Evolutionary conservation across 306 rosid genomes (phyloP).

Genomic region (Quercus rubra): DNA sequence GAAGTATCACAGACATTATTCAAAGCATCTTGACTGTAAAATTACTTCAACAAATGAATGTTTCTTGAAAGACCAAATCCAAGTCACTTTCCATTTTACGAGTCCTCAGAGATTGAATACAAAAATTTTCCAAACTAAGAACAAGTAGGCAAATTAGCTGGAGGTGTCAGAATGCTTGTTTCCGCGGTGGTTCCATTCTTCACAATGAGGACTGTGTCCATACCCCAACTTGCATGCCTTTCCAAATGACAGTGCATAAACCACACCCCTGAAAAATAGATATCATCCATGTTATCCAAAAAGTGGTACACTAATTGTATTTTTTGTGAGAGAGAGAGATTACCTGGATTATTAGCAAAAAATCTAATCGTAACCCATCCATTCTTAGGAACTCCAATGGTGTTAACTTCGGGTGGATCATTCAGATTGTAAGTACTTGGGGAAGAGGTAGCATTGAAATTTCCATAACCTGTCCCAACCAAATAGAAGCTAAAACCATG

Average conservation of each 20-base stretch:
- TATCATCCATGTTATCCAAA: background rate
- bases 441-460: constrained; percentile 1
- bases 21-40: too few relatives aligned
- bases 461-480: constrained; percentile 37
- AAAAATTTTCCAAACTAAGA: background rate
- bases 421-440: constrained; percentile 27
- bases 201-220: constrained; percentile 33
- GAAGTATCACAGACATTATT: too few relatives aligned
- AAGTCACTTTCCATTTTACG: too few relatives aligned
- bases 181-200: constrained; percentile 26
- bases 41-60: too few relatives aligned
- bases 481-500: constrained; percentile 45
- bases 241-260: constrained; percentile 43
- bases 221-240: constrained; percentile 38
- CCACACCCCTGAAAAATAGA: constrained; percentile 34
- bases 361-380: constrained; percentile 45
- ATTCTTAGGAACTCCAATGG: constrained; percentile 31
- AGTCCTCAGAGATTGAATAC: too few relatives aligned
- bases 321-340: background rate
- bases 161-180: constrained; percentile 30
- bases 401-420: constrained; percentile 32
- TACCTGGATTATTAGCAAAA: constrained; percentile 40
- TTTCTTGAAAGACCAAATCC: too few relatives aligned
- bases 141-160: constrained; percentile 35
- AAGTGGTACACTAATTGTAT: background rate